Base-by-base conservation (phyloP, 1,139 yeast genomes). In the Taphrina populina region DNA sequence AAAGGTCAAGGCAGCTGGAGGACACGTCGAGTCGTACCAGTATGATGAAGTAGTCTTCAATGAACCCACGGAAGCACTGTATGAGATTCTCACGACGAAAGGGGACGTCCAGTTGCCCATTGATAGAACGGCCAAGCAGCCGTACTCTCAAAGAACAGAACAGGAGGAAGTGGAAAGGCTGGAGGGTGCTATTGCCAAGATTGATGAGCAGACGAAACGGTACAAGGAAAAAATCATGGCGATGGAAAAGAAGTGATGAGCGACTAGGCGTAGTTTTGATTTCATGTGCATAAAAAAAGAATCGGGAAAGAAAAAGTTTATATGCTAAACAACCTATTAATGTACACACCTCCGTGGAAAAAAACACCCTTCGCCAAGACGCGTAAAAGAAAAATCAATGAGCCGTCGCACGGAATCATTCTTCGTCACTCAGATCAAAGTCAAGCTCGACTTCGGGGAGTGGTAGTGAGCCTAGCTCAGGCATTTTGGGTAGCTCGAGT, bases 41-140 rank as follows among this genome's bases (percentile, higher is more conserved):
- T 92, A 84, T 66, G 98, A 92, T 66, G 98, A 92, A 68, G 73
- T 92, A 34, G 96, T 92, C 8, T 92, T 94, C 66, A 88, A 86
- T 67, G 99, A 92, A 67, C 99, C 99, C 1, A 88, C 96, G 1
- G 97, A 92, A 64, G 77, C 78, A 26, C 80, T 88, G 69, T 90
- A 92, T 69, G 87, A 84, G 62, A 72, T 82, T 5, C 75, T 92
- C 64, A 87, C 96, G 7, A 71, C 96, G 1, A 57, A 45, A 11
- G 59, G 59, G 13, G 54, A 46, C 13, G 57, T 52, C 2, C 85
- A 87, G 52, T 65, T 84, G 55, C 70, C 88, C 44, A 94, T 95
- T 0, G 78, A 80, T 54, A 76, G 75, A 59, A 75, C 80, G 58
- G 61, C 59, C 15, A 74, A 73, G 15, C 65, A 67, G 49, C 68